phyloP scores from a whole-genome alignment of 257 asterid genomes.

The Plantago major region DNA sequence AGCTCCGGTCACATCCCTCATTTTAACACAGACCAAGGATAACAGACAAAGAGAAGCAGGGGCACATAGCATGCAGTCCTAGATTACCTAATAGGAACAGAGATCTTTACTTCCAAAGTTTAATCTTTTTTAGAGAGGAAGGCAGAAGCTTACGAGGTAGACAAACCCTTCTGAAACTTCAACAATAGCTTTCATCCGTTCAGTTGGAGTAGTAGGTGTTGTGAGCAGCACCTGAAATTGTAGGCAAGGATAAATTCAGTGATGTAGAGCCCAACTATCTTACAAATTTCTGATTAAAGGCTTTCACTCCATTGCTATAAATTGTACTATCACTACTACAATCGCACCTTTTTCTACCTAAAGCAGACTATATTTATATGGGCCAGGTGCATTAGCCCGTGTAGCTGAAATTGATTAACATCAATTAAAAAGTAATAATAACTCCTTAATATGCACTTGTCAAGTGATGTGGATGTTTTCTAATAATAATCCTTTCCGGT shows the following conservation, averaged over 20 bases:
- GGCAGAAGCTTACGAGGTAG: constrained; percentile 62
- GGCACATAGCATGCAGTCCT: neutral
- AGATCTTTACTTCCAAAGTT: neutral
- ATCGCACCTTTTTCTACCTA: constrained; percentile 3
- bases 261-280: neutral
- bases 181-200: constrained; percentile 71
- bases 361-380: neutral
- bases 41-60: neutral
- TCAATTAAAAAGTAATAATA: too few species aligned
- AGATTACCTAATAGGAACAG: neutral
- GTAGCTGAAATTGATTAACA: too few species aligned
- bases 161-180: constrained; percentile 84
- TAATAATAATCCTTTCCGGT: too few species aligned
- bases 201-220: constrained; percentile 78
- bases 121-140: neutral
- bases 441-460: too few species aligned
- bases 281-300: neutral
- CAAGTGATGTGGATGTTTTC: too few species aligned
- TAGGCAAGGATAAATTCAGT: constrained; percentile 9
- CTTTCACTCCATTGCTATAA: neutral
- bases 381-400: too few species aligned
- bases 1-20: neutral
- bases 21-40: neutral
- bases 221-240: constrained; percentile 70
- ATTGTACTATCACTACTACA: constrained; percentile 2